Evolutionary conservation across 495 filamentous ascomycete genomes (phyloP).

Genomic region (Sphaerosporella brunnea): DNA sequence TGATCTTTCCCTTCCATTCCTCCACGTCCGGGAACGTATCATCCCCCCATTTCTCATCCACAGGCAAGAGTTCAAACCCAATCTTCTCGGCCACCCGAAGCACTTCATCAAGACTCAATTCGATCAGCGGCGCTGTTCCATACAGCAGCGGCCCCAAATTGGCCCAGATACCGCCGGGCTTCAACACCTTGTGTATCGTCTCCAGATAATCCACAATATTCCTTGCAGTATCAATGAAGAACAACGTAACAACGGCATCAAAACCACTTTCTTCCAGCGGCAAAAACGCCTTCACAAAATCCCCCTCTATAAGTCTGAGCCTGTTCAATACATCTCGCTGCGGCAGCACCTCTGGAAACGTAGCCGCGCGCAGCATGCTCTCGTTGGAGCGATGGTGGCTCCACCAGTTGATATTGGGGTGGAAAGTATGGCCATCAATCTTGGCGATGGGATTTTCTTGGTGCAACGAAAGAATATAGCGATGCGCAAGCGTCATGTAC

Average conservation of each 20-base stretch:
- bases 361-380: slow-evolving; percentile 29
- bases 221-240: slow-evolving; percentile 93
- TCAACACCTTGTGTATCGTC: slow-evolving; percentile 59
- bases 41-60: slow-evolving; percentile 21
- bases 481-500: slow-evolving; percentile 31
- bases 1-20: slow-evolving; percentile 30
- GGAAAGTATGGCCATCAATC: slow-evolving; percentile 13
- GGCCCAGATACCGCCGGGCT: slow-evolving; percentile 61
- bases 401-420: slow-evolving; percentile 34
- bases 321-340: slow-evolving; percentile 6
- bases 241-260: slow-evolving; percentile 72
- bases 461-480: slow-evolving; percentile 22
- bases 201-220: slow-evolving; percentile 81
- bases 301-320: slow-evolving; percentile 29
- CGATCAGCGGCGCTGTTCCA: slow-evolving; percentile 36
- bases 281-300: slow-evolving; percentile 29
- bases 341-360: slow-evolving; percentile 26
- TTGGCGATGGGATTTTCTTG: slow-evolving; percentile 6
- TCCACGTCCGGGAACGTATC: slow-evolving; percentile 29
- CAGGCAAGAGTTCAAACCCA: slow-evolving; percentile 54
- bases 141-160: slow-evolving; percentile 79
- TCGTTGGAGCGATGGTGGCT: slow-evolving; percentile 31
- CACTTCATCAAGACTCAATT: slow-evolving; percentile 77
- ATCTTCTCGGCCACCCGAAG: slow-evolving; percentile 51
- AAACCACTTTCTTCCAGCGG: slow-evolving; percentile 39